These are phyloP conservation scores for Jacaranda mimosifolia DNA, from an alignment of 257 asterid species.

Conservation along the genomic window DNA sequence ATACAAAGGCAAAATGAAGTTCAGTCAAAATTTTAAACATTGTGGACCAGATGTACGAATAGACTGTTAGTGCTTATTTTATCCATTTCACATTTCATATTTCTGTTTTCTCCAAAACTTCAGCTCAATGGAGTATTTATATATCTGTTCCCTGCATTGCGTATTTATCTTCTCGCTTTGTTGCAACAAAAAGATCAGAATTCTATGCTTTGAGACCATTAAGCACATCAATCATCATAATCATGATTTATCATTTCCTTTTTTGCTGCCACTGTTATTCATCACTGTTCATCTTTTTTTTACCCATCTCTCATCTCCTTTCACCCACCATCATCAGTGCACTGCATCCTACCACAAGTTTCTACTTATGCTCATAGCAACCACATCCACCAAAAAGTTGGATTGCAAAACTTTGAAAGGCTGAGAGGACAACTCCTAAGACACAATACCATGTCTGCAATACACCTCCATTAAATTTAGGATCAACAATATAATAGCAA, in stretches of 20 bases:
- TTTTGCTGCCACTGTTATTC: not conserved
- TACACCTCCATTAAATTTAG: slow-evolving; percentile 3
- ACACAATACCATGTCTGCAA: not conserved
- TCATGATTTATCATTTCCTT: slow-evolving; percentile 10
- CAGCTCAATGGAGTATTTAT: not conserved
- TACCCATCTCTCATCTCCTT: not conserved
- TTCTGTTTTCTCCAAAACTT: slow-evolving; percentile 2
- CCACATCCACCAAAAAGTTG: not conserved
- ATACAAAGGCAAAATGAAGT: not conserved
- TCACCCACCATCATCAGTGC: not conserved
- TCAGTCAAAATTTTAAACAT: not conserved
- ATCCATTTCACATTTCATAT: not conserved
- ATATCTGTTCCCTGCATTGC: not conserved
- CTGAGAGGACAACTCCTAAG: not conserved
- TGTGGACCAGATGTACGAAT: not conserved
- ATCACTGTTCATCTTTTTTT: not conserved
- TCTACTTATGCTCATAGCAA: not conserved
- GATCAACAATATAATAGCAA: not conserved
- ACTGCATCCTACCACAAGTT: not conserved
- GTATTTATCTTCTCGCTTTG: not conserved
- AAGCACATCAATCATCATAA: not conserved
- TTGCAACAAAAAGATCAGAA: slow-evolving; percentile 3
- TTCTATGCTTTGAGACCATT: not conserved
- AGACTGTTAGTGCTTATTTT: not conserved
- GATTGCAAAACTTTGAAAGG: not conserved